Percentiles rank a stretch among this genome's conserved stretches.
Evolutionary conservation across 108 stramenopile species (phyloP).

Genomic region (Pseudonitzschia pungens): DNA sequence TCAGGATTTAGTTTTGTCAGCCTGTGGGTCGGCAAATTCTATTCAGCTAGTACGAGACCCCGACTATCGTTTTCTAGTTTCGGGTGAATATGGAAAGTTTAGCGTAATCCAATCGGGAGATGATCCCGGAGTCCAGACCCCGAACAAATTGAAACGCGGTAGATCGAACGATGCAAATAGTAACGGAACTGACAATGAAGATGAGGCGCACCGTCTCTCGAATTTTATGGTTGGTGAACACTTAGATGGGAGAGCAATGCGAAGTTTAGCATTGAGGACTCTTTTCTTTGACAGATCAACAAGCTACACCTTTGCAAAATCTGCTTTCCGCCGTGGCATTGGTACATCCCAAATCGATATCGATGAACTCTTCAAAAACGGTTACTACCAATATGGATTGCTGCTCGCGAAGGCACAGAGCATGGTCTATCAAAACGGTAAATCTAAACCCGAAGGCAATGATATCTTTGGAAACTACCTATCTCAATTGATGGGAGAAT

Average conservation of each 20-base stretch:
- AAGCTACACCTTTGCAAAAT: conserved; percentile 17
- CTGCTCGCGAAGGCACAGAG: conserved; percentile 48
- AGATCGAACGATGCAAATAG: conserved; percentile 25
- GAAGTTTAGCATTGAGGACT: conserved; percentile 52
- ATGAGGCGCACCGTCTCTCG: conserved; percentile 23
- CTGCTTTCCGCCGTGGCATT: conserved; percentile 19
- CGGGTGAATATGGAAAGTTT: conserved; percentile 39
- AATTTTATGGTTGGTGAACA: conserved; percentile 53
- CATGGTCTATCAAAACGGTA: conserved; percentile 25
- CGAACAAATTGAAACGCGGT: conserved; percentile 28
- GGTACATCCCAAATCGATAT: conserved; percentile 33
- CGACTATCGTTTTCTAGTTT: conserved; percentile 34
- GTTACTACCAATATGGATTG: conserved; percentile 69
- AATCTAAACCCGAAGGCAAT: conserved; percentile 45
- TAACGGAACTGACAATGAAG: conserved; percentile 6
- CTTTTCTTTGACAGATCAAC: conserved; percentile 52
- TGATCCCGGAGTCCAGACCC: neutral
- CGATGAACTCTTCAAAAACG: conserved; percentile 56
- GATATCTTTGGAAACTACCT: conserved; percentile 63
- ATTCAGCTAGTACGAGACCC: conserved; percentile 52
- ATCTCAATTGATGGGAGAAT: conserved; percentile 49
- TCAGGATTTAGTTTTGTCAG: conserved; percentile 54
- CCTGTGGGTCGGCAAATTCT: conserved; percentile 51
- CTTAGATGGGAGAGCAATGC: conserved; percentile 49
- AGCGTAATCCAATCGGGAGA: conserved; percentile 11